A percentile compares a stretch with the other conserved stretches of the same genome.
phyloP scores from a whole-genome alignment of 148 eudicot species.

The Tetragonia tetragonoides region DNA sequence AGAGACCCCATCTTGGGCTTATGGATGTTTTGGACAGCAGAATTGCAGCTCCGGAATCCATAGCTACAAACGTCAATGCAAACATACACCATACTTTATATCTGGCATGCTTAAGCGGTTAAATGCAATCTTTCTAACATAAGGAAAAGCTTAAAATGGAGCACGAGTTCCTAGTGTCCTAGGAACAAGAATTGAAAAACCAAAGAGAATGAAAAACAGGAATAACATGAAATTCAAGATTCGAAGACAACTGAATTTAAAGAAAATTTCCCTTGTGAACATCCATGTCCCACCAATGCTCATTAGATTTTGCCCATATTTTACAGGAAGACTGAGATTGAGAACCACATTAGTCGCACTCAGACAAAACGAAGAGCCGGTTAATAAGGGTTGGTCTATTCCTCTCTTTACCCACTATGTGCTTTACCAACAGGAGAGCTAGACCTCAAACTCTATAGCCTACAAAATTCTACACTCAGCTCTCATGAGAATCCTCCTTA shows the following conservation, averaged over 20 bases:
- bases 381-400: background rate
- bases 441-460: background rate
- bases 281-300: background rate
- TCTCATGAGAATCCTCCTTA: constrained; percentile 23
- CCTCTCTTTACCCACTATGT: background rate
- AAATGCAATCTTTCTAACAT: background rate
- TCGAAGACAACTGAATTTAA: background rate
- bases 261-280: background rate
- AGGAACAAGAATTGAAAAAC: background rate
- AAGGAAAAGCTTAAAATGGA: background rate
- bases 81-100: too few relatives aligned
- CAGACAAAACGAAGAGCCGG: background rate
- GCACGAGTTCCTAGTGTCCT: background rate
- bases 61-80: too few relatives aligned
- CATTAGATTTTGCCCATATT: background rate
- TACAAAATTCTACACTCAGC: constrained; percentile 5
- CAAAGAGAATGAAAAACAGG: background rate
- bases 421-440: background rate
- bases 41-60: too few relatives aligned
- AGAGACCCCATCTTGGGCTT: too few relatives aligned
- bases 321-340: background rate
- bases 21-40: too few relatives aligned
- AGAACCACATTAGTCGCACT: background rate
- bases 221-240: background rate
- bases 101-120: too few relatives aligned